A percentile compares a stretch with the other conserved stretches of the same genome.
Conservation (phyloP, 345 rosid species). For the Eucalyptus regnans region DNA sequence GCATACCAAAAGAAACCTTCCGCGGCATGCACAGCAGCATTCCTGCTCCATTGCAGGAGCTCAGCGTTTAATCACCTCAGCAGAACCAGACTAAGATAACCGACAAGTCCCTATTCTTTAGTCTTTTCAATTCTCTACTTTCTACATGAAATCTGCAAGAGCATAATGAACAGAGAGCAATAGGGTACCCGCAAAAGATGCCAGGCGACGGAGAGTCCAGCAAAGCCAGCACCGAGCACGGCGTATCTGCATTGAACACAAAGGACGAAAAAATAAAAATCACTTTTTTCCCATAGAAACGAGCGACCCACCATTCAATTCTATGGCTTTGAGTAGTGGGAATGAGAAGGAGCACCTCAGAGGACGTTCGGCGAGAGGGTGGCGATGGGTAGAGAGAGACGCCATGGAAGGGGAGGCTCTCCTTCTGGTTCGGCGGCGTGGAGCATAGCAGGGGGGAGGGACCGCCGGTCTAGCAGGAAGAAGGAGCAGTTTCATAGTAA, state of each 20-base stretch:
- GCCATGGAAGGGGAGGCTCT: not conserved
- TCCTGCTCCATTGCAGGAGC: not conserved
- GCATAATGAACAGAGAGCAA: not conserved
- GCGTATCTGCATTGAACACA: conserved; percentile 38
- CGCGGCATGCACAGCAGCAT: not conserved
- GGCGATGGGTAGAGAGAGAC: not conserved
- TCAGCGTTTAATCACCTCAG: not conserved
- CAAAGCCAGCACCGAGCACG: conserved; percentile 94
- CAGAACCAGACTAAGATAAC: not conserved
- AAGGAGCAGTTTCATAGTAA: not conserved
- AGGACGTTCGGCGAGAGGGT: conserved; percentile 5
- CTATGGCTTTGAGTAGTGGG: not conserved
- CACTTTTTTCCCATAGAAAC: not conserved
- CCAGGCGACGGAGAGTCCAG: conserved; percentile 92
- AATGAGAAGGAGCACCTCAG: conserved; percentile 1
- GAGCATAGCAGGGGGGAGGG: not conserved
- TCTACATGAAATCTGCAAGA: not conserved
- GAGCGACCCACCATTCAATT: not conserved
- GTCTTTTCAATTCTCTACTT: not conserved
- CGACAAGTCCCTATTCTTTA: not conserved
- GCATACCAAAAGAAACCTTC: not conserved
- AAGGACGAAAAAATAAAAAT: not conserved
- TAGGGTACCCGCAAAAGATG: conserved; percentile 54
- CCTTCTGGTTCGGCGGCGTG: not conserved
- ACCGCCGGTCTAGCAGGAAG: not conserved